Conservation (phyloP, 2,329 filamentous ascomycete species). For the Xylariaceae sp. region DNA sequence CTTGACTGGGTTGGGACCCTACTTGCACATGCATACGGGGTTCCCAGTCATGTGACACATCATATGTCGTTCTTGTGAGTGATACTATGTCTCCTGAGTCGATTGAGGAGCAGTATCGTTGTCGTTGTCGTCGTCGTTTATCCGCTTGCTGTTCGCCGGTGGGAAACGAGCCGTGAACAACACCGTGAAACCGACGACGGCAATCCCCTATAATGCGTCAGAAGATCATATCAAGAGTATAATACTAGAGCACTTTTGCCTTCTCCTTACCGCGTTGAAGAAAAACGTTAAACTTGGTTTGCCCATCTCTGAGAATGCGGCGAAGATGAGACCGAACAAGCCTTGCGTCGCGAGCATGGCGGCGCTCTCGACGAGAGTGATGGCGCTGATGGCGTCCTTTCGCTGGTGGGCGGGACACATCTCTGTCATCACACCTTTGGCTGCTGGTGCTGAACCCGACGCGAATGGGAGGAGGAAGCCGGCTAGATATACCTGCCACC, state of each 20-base stretch:
- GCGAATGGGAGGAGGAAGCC: constrained; percentile 62
- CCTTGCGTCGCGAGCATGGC: constrained; percentile 59
- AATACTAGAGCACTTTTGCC: background rate
- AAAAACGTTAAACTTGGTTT: constrained; percentile 60
- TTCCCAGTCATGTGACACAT: no score
- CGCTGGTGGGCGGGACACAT: constrained; percentile 60
- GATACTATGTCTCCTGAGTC: background rate
- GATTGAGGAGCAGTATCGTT: background rate
- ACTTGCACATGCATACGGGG: no score
- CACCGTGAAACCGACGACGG: constrained; percentile 45
- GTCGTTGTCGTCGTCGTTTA: constrained; percentile 30
- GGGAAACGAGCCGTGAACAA: constrained; percentile 43
- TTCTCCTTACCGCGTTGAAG: constrained; percentile 53
- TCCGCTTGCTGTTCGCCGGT: constrained; percentile 38
- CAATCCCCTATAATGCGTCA: constrained; percentile 41
- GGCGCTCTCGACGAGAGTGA: constrained; percentile 66
- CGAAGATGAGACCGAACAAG: constrained; percentile 63
- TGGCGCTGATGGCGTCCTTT: constrained; percentile 61
- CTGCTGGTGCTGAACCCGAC: constrained; percentile 62
- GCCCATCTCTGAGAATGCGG: constrained; percentile 55
- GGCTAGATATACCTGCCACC: constrained; percentile 65
- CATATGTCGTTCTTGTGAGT: background rate
- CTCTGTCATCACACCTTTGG: constrained; percentile 67
- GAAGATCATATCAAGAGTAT: constrained; percentile 12
- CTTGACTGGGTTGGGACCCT: no score